Evolutionary conservation across 1,139 yeast species (phyloP).

Genomic region (Geotrichum klebahnii): DNA sequence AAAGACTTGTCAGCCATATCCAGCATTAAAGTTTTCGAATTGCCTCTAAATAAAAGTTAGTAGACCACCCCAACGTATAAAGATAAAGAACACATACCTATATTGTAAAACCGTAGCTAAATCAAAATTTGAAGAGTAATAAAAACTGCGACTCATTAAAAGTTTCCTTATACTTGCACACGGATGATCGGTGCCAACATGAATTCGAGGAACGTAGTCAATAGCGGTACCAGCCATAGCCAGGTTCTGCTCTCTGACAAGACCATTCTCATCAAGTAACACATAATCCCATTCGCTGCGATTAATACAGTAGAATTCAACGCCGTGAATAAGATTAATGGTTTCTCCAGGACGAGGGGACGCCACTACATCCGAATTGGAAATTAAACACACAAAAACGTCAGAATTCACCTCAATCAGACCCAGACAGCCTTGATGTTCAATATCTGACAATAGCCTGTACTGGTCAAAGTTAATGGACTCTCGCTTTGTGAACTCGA

Average conservation of each 20-base stretch:
- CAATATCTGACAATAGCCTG: constrained; percentile 48
- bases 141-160: constrained; percentile 74
- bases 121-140: constrained; percentile 88
- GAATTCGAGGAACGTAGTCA: constrained; percentile 28
- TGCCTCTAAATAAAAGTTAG: constrained; percentile 44
- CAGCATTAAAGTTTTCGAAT: constrained; percentile 42
- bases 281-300: constrained; percentile 75
- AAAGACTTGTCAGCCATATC: constrained; percentile 60
- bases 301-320: constrained; percentile 77
- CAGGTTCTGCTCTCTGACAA: constrained; percentile 42
- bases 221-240: constrained; percentile 27
- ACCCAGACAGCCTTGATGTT: constrained; percentile 80
- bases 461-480: constrained; percentile 34
- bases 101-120: constrained; percentile 77
- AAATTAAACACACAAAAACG: constrained; percentile 72
- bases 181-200: constrained; percentile 58
- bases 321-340: constrained; percentile 73
- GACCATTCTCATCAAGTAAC: constrained; percentile 62
- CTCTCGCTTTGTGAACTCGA: constrained; percentile 39
- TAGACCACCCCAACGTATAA: constrained; percentile 34
- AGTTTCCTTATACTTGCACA: constrained; percentile 75
- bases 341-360: constrained; percentile 74
- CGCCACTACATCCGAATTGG: constrained; percentile 76
- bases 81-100: constrained; percentile 26
- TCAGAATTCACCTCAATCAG: constrained; percentile 64